Evolutionary conservation across 257 asterid genomes (phyloP).

Genomic region (Vinca minor): DNA sequence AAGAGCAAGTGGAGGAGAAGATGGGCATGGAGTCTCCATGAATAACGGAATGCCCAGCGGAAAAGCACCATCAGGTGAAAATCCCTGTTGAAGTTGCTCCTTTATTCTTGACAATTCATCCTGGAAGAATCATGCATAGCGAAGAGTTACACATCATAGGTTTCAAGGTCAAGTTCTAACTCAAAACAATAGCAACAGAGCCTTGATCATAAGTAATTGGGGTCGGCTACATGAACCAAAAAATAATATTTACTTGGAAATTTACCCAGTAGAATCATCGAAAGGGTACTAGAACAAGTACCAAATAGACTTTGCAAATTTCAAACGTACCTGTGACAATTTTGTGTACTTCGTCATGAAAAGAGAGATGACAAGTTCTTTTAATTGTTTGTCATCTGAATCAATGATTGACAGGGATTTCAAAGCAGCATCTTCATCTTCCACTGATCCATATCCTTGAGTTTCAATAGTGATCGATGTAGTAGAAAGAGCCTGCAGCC

Average conservation of each 20-base stretch:
- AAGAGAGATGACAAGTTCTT: constrained; percentile 32
- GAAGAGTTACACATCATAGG: background rate
- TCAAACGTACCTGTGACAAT: constrained; percentile 34
- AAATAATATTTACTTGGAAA: too few species aligned
- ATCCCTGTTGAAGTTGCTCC: constrained; percentile 27
- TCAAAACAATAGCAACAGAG: too few species aligned
- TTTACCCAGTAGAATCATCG: too few species aligned
- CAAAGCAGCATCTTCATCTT: constrained; percentile 37
- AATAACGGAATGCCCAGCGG: constrained; percentile 35
- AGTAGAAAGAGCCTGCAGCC: constrained; percentile 24
- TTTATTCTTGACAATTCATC: constrained; percentile 33
- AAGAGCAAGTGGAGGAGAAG: constrained; percentile 41
- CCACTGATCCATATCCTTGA: constrained; percentile 31
- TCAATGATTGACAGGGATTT: constrained; percentile 29
- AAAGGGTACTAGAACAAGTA: too few species aligned
- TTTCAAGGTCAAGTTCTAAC: background rate
- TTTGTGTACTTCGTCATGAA: constrained; percentile 23
- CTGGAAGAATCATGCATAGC: constrained; percentile 15
- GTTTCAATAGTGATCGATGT: constrained; percentile 18
- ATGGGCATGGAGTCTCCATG: constrained; percentile 47
- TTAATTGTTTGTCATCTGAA: constrained; percentile 23
- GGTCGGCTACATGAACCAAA: background rate
- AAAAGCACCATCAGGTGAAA: constrained; percentile 39
- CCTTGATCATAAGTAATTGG: too few species aligned
- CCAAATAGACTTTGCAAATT: too few species aligned